phyloP scores from a whole-genome alignment of 2,329 filamentous ascomycete genomes.

The Chaetomium olivaceum region DNA sequence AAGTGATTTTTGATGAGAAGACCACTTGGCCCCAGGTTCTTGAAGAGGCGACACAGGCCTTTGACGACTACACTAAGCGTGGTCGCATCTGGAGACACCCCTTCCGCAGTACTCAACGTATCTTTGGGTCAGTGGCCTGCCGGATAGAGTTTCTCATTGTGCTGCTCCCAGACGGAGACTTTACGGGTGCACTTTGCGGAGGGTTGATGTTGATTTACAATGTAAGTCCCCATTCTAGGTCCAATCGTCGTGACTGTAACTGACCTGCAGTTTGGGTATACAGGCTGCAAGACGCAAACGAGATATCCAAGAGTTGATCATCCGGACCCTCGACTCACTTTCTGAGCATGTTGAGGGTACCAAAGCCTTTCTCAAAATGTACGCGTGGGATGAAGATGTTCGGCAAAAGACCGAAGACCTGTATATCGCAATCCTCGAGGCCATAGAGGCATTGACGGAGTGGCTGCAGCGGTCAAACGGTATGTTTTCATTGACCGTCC shows the following conservation, averaged over 20 bases:
- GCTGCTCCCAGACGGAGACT: background rate
- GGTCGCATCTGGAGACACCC: background rate
- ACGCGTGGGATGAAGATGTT: background rate
- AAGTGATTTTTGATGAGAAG: background rate
- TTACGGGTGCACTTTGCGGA: background rate
- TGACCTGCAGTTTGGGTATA: background rate
- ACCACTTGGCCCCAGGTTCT: background rate
- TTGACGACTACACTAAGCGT: background rate
- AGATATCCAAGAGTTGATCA: background rate
- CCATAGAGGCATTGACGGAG: background rate
- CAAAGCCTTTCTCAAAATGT: background rate
- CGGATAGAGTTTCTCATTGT: background rate
- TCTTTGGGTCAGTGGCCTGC: background rate
- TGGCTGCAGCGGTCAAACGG: background rate
- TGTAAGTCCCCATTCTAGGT: background rate
- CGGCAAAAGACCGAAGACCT: background rate
- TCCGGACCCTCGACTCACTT: background rate
- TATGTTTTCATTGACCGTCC: background rate
- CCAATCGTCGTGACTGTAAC: too few relatives aligned
- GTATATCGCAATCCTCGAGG: background rate
- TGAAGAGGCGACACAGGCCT: background rate
- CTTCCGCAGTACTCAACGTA: background rate
- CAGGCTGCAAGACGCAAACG: background rate
- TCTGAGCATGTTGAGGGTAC: background rate
- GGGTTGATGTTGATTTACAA: background rate